Evolutionary conservation across 1,284 basidiomycete genomes (phyloP).

Genomic region (Leccinum solheimii): DNA sequence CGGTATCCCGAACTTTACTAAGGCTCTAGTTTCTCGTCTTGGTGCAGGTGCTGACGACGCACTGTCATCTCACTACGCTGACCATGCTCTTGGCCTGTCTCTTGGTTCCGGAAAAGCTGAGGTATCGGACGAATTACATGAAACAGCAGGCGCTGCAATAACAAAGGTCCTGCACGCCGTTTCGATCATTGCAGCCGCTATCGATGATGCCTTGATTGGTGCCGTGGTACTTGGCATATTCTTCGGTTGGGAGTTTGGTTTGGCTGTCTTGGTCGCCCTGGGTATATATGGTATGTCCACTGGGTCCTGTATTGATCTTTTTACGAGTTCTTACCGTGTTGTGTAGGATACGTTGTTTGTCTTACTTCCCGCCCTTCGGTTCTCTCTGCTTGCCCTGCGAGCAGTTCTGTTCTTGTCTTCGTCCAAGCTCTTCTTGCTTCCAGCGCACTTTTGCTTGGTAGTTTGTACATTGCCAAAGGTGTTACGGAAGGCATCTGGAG

Average conservation of each 20-base stretch:
- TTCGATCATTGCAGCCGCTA: slow-evolving; percentile 77
- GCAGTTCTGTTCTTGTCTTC: slow-evolving; percentile 62
- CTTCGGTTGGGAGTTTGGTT: slow-evolving; percentile 69
- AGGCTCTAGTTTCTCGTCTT: slow-evolving; percentile 79
- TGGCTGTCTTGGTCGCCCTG: slow-evolving; percentile 77
- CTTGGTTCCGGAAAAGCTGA: slow-evolving; percentile 52
- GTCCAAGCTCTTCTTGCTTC: slow-evolving; percentile 81
- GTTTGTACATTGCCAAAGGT: slow-evolving; percentile 36
- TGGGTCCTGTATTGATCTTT: not conserved
- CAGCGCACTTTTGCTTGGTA: slow-evolving; percentile 74
- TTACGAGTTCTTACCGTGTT: not conserved
- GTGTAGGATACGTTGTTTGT: slow-evolving; percentile 17
- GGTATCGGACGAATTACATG: slow-evolving; percentile 65
- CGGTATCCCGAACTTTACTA: slow-evolving; percentile 65
- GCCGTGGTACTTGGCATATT: slow-evolving; percentile 62
- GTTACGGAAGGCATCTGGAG: slow-evolving; percentile 34
- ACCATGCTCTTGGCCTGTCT: slow-evolving; percentile 79
- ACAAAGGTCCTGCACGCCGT: slow-evolving; percentile 88
- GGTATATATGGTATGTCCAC: slow-evolving; percentile 61
- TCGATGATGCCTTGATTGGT: slow-evolving; percentile 75
- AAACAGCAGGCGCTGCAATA: slow-evolving; percentile 79
- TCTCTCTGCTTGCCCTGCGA: slow-evolving; percentile 6
- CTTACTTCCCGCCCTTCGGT: slow-evolving; percentile 15
- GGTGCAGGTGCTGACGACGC: slow-evolving; percentile 83
- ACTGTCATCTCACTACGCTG: slow-evolving; percentile 80